phyloP scores from a whole-genome alignment of 78 protist genomes.

The Trichosphaerium sp. region DNA sequence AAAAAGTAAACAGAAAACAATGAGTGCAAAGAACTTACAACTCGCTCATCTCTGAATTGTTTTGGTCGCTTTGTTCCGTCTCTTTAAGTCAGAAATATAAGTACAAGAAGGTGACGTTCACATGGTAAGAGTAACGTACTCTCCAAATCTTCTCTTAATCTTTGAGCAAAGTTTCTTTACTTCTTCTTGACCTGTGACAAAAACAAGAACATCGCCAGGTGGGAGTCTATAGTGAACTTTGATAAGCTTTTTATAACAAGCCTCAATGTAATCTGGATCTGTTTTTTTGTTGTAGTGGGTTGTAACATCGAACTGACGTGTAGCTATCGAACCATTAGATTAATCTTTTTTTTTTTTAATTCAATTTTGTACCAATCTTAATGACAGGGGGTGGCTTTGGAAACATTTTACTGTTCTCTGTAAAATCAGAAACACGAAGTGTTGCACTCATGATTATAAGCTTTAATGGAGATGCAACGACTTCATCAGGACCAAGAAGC shows the following conservation, averaged over 20 bases:
- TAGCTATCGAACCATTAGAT: not conserved
- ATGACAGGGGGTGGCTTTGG: constrained; percentile 64
- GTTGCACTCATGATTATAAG: constrained; percentile 98
- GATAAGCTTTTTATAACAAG: constrained; percentile 51
- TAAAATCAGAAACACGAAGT: constrained; percentile 78
- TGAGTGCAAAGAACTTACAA: too few species aligned
- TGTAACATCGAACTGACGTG: constrained; percentile 62
- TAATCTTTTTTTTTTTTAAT: not conserved
- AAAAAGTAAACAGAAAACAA: too few species aligned
- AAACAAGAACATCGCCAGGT: constrained; percentile 88
- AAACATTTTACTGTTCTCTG: constrained; percentile 60
- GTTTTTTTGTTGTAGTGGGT: constrained; percentile 78
- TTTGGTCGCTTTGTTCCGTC: too few species aligned
- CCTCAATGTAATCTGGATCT: constrained; percentile 50
- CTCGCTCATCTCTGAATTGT: too few species aligned
- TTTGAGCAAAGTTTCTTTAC: constrained; percentile 39
- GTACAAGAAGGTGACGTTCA: too few species aligned
- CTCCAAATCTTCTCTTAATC: constrained; percentile 36
- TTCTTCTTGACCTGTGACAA: constrained; percentile 89
- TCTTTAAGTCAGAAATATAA: too few species aligned
- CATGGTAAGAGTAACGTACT: too few species aligned
- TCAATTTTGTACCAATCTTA: constrained; percentile 49
- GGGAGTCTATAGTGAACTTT: constrained; percentile 83
- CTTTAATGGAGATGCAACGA: constrained; percentile 75
- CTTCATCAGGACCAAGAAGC: too few species aligned